These are phyloP conservation scores for Pythium periplocum DNA, from an alignment of 352 stramenopile genomes.

Conservation along the genomic window DNA sequence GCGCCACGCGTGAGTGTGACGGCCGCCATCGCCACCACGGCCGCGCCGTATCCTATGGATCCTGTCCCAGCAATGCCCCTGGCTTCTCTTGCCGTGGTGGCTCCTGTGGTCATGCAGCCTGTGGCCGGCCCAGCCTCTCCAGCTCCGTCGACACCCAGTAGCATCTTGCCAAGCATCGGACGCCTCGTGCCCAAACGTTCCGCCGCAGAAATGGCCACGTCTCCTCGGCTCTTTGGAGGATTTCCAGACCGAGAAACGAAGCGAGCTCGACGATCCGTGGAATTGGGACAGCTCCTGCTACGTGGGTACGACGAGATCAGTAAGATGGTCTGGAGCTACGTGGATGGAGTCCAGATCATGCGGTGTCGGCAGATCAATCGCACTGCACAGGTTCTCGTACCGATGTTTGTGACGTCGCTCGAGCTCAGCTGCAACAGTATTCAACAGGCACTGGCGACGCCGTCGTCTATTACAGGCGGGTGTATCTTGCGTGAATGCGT, in stretches of 20 bases:
- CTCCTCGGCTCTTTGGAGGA: not conserved
- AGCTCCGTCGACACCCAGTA: not conserved
- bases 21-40: no score
- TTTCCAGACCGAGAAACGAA: not conserved
- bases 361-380: conserved; percentile 51
- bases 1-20: not conserved
- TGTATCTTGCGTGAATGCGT: conserved; percentile 60
- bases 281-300: conserved; percentile 52
- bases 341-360: conserved; percentile 77
- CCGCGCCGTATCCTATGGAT: not conserved
- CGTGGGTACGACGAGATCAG: conserved; percentile 57
- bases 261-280: conserved; percentile 8
- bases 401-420: conserved; percentile 65
- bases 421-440: conserved; percentile 78
- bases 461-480: conserved; percentile 6
- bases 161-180: not conserved
- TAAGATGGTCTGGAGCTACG: conserved; percentile 74
- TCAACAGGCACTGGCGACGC: conserved; percentile 49
- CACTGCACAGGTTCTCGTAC: conserved; percentile 31
- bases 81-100: not conserved
- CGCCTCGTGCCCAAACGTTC: not conserved
- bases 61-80: not conserved
- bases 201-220: not conserved
- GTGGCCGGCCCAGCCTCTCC: not conserved
- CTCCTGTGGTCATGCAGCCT: not conserved